phyloP scores from a whole-genome alignment of 1,139 yeast genomes.

The Yarrowia galli region DNA sequence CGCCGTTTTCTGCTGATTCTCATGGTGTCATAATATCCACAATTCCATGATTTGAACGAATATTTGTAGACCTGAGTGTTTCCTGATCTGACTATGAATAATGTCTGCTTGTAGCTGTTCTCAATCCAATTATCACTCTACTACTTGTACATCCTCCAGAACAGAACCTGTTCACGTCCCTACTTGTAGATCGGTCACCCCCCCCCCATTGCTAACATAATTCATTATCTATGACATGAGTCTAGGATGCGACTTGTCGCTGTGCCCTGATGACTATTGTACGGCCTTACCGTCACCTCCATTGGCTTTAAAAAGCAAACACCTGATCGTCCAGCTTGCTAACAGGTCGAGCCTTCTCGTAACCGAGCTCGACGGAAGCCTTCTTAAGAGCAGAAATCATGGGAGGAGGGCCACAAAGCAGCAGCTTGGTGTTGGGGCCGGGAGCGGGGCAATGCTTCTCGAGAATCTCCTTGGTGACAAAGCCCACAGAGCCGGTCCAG shows the following conservation, averaged over 20 bases:
- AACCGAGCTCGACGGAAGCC: slow-evolving; percentile 79
- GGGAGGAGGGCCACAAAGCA: slow-evolving; percentile 95
- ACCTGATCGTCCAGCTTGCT: slow-evolving; percentile 93
- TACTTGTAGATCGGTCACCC: no score
- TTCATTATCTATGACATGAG: slow-evolving; percentile 28
- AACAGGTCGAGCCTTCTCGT: slow-evolving; percentile 85
- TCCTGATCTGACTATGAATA: no score
- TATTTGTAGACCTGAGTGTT: no score
- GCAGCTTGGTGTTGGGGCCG: slow-evolving; percentile 66
- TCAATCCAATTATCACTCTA: no score
- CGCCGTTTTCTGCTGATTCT: no score
- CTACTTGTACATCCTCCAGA: no score
- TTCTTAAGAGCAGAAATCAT: slow-evolving; percentile 83
- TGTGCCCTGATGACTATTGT: no score
- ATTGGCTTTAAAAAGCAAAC: slow-evolving; percentile 78
- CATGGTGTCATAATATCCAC: no score
- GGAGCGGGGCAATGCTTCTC: slow-evolving; percentile 66
- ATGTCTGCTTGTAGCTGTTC: no score
- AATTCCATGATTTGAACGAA: no score
- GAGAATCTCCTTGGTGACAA: slow-evolving; percentile 78
- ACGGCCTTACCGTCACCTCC: no score
- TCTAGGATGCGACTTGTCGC: not conserved
- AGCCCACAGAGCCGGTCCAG: slow-evolving; percentile 88
- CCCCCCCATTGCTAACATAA: not conserved
- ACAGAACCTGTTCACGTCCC: no score